phyloP scores from a whole-genome alignment of 2,329 filamentous ascomycete species.

The Tolypocladium tundrense region DNA sequence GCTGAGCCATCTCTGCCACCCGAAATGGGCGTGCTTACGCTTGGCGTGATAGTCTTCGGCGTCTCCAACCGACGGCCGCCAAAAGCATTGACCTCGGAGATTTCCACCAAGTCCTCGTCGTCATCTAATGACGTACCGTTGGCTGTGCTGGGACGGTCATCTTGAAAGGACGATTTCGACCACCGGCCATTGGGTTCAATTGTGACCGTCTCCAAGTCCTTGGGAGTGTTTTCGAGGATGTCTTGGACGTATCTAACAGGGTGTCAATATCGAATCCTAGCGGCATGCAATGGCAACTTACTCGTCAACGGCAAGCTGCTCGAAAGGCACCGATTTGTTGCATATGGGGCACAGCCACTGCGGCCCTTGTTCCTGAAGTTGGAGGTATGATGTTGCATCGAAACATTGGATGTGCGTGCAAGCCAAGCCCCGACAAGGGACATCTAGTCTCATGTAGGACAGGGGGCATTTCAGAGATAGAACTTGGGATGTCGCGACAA shows the following conservation, averaged over 20 bases:
- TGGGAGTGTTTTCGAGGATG: constrained; percentile 65
- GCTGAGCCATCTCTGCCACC: constrained; percentile 23
- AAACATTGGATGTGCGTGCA: constrained; percentile 94
- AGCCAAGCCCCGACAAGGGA: constrained; percentile 67
- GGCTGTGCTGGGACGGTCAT: constrained; percentile 16
- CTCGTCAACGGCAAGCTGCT: constrained; percentile 78
- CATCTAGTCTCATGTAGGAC: constrained; percentile 69
- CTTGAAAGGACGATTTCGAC: constrained; percentile 33
- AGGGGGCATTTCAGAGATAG: constrained; percentile 90
- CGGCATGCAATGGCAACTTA: constrained; percentile 31
- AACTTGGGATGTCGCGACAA: constrained; percentile 77
- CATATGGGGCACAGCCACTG: constrained; percentile 97
- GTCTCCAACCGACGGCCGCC: constrained; percentile 25
- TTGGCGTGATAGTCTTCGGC: constrained; percentile 23
- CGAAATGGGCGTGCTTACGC: constrained; percentile 27
- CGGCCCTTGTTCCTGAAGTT: constrained; percentile 89
- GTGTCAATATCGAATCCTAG: background rate
- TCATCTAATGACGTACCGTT: constrained; percentile 21
- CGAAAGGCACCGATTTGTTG: constrained; percentile 71
- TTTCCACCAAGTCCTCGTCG: constrained; percentile 42
- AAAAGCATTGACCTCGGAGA: constrained; percentile 31
- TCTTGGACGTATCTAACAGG: constrained; percentile 68
- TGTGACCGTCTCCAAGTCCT: constrained; percentile 70
- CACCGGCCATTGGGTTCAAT: constrained; percentile 83
- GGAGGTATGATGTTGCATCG: constrained; percentile 83